Conservation (phyloP, 169 alveolate species). For the Plasmodium reichenowi region DNA sequence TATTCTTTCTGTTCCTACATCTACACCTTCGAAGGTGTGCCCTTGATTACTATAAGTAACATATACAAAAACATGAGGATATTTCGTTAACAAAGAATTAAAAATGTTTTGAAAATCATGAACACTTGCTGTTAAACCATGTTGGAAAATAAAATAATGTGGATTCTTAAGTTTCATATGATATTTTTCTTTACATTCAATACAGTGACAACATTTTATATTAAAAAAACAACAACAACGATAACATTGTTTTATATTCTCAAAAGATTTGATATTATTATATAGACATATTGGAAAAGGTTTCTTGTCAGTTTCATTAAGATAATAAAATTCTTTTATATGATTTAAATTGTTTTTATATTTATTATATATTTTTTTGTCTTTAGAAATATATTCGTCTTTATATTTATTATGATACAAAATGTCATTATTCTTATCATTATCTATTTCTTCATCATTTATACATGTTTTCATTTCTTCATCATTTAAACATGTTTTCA, state of each 20-base stretch:
- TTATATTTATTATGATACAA: not conserved
- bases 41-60: constrained; percentile 82
- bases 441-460: not conserved
- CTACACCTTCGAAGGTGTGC: constrained; percentile 83
- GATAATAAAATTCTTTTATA: constrained; percentile 46
- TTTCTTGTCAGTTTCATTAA: constrained; percentile 57
- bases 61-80: constrained; percentile 82
- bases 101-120: constrained; percentile 77
- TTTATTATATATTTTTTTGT: constrained; percentile 35
- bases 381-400: not conserved
- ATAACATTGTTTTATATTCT: constrained; percentile 74
- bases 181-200: constrained; percentile 73
- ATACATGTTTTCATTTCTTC: too few relatives aligned
- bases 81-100: constrained; percentile 63
- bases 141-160: constrained; percentile 84
- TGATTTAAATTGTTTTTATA: constrained; percentile 57
- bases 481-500: too few relatives aligned
- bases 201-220: constrained; percentile 78
- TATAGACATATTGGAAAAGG: constrained; percentile 66
- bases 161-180: constrained; percentile 67
- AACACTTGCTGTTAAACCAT: constrained; percentile 85
- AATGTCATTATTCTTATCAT: not conserved
- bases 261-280: constrained; percentile 74
- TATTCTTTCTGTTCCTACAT: constrained; percentile 79
- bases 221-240: constrained; percentile 83